phyloP scores from a whole-genome alignment of 768 basidiomycete genomes.

The Tylopilus cervinicoccineus region DNA sequence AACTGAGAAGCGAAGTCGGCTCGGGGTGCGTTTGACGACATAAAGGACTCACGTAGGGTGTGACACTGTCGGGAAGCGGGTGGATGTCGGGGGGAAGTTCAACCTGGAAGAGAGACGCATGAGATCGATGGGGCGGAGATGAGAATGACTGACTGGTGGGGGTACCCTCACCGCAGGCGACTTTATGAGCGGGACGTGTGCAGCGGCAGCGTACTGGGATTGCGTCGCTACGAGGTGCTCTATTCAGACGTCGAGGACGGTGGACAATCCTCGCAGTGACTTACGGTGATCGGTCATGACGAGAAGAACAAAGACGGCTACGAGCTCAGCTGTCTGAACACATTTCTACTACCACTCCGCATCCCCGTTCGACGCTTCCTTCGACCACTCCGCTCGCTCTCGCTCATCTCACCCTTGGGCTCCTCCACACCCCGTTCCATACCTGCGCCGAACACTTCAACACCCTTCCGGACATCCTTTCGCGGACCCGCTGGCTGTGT shows the following conservation, averaged over 20 bases:
- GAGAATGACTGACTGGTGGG: constrained; percentile 50
- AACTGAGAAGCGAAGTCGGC: constrained; percentile 51
- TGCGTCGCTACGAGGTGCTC: constrained; percentile 15
- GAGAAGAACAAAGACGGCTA: not conserved
- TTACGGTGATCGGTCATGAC: constrained; percentile 22
- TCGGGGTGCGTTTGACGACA: not conserved
- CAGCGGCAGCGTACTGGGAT: constrained; percentile 77
- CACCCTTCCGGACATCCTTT: constrained; percentile 48
- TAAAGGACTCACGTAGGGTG: constrained; percentile 65
- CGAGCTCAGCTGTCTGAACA: constrained; percentile 43
- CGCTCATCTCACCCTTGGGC: constrained; percentile 44
- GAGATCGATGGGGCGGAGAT: not conserved
- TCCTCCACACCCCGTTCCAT: constrained; percentile 76
- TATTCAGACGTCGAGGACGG: constrained; percentile 1
- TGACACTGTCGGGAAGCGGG: constrained; percentile 87
- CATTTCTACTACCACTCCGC: constrained; percentile 89
- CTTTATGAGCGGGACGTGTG: constrained; percentile 82
- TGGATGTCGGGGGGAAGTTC: constrained; percentile 89
- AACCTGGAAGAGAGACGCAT: constrained; percentile 49
- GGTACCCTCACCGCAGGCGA: constrained; percentile 89
- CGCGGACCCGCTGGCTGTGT: constrained; percentile 12
- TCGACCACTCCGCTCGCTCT: constrained; percentile 74
- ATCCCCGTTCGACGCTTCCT: constrained; percentile 71
- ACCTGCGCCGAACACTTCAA: constrained; percentile 82
- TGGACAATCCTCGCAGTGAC: constrained; percentile 1